These are phyloP conservation scores for Chaetomium strumarium DNA, from an alignment of 2,329 filamentous ascomycete species.

Conservation along the genomic window DNA sequence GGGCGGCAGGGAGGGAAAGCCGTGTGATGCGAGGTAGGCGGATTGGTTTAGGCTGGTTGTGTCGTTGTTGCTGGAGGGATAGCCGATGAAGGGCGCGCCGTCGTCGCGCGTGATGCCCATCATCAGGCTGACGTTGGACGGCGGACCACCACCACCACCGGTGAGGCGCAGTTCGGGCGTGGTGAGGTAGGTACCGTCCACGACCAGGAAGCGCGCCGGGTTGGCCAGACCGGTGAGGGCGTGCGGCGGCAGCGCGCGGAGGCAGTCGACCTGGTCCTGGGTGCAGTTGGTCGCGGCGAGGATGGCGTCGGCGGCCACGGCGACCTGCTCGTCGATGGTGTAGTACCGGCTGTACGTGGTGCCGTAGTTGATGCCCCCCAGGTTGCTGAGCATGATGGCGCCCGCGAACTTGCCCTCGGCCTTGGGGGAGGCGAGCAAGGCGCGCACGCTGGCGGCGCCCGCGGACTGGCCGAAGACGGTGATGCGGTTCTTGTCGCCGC, in stretches of 20 bases:
- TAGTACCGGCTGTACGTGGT: slow-evolving; percentile 54
- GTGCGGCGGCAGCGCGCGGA: slow-evolving; percentile 41
- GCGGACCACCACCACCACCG: too few relatives aligned
- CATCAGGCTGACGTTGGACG: slow-evolving; percentile 47
- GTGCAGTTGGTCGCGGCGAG: slow-evolving; percentile 48
- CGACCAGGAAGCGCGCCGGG: slow-evolving; percentile 48
- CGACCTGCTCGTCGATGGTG: slow-evolving; percentile 47
- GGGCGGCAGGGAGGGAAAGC: slow-evolving; percentile 28
- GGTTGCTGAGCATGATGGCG: slow-evolving; percentile 40
- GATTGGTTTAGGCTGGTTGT: slow-evolving; percentile 30
- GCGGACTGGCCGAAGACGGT: slow-evolving; percentile 52
- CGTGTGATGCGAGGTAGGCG: slow-evolving; percentile 31
- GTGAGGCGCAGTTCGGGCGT: slow-evolving; percentile 42
- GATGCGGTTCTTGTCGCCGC: slow-evolving; percentile 51
- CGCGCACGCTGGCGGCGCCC: slow-evolving; percentile 46
- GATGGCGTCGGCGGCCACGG: slow-evolving; percentile 44
- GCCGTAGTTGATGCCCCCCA: slow-evolving; percentile 45
- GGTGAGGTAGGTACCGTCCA: slow-evolving; percentile 51
- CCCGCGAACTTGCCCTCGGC: slow-evolving; percentile 42
- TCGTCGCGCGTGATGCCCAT: slow-evolving; percentile 52
- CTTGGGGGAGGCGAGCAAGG: slow-evolving; percentile 43
- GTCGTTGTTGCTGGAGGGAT: slow-evolving; percentile 35
- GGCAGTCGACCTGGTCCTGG: slow-evolving; percentile 46
- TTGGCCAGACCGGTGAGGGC: slow-evolving; percentile 34
- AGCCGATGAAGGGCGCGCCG: slow-evolving; percentile 48